Conservation (phyloP, 768 basidiomycete genomes). For the Scleroderma citrinum region DNA sequence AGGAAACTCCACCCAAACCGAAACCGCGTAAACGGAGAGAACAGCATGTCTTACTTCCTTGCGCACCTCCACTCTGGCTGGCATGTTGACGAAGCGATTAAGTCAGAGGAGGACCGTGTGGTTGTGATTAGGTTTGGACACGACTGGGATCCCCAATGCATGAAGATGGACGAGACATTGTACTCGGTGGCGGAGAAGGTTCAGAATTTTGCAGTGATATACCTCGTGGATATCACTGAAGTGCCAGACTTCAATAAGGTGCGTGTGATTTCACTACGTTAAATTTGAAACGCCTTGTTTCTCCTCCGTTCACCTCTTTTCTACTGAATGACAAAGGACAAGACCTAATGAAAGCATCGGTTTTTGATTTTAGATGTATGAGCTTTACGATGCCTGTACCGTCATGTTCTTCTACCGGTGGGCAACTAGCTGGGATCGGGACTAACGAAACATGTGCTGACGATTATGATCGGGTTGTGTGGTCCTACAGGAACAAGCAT, state of each 20-base stretch:
- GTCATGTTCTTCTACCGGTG: constrained; percentile 99
- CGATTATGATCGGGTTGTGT: neutral
- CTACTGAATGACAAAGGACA: neutral
- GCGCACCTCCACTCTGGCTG: constrained; percentile 88
- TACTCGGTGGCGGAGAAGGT: constrained; percentile 91
- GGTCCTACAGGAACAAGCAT: constrained; percentile 75
- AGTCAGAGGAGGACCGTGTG: constrained; percentile 93
- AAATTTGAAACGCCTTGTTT: neutral
- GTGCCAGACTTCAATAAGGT: constrained; percentile 99
- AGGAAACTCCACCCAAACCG: too few relatives aligned
- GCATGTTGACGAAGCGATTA: constrained; percentile 99
- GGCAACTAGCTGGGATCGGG: constrained; percentile 17
- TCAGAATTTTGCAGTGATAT: constrained; percentile 98
- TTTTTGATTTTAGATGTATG: constrained; percentile 75
- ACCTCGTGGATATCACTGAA: constrained; percentile 89
- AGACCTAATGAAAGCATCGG: neutral
- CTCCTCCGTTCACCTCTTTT: neutral
- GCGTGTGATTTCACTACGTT: constrained; percentile 31
- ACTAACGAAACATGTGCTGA: neutral
- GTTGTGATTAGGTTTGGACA: constrained; percentile 94
- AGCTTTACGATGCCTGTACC: constrained; percentile 94
- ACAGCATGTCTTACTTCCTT: constrained; percentile 79
- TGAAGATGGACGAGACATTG: constrained; percentile 98
- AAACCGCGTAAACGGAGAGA: neutral
- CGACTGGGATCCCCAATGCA: constrained; percentile 90